Evolutionary conservation across 768 basidiomycete genomes (phyloP), one percentile per base, ranked within the genome.

Genomic region (Gymnopilus dilepis): DNA sequence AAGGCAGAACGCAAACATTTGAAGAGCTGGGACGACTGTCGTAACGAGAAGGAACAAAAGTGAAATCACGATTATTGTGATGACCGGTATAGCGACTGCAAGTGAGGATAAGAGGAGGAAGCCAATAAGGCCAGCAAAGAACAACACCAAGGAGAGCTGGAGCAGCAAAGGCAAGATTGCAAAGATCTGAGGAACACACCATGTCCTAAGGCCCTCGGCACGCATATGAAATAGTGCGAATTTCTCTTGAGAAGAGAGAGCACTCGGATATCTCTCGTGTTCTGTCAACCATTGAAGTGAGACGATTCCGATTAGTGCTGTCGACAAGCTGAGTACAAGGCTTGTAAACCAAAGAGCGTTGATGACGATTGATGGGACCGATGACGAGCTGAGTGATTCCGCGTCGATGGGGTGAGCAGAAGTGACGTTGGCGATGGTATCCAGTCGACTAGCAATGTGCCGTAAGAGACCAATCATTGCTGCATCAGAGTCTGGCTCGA

Each of bases 401-500:
- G 22, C 12, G 11, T 47, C 24, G 2, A 47, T 22, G 1, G 45
- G 45, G 7, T 22, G 24, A 2, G 9, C 12, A 26, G 17, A 7
- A 26, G 45, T 26, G 4, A 26, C 45, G n/a, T 47, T 47, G 3
- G 45, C 45, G 13, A 26, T 4, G 24, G 11, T 13, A 15, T 47
- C 45, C 6, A 47, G 45, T 4, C 45, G 45, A 11, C 13, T 9
- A 28, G 45, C 45, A 15, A 47, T 47, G 45, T 47, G 45, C 17
- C 28, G 9, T 3, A 47, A 26, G 22, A 47, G 45, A 15, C 22
- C 15, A 26, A 47, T 24, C 26, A 47, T 47, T 3, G 17, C 15
- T 13, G 22, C 45, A 28, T 47, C 26, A 4, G 62, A 58, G 31
- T 53, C 52, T 26, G 65, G 60, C 56, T n/a, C n/a, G n/a, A n/a